Base-by-base conservation (phyloP, 2,329 filamentous ascomycete genomes). In the Corynespora cassiicola region DNA sequence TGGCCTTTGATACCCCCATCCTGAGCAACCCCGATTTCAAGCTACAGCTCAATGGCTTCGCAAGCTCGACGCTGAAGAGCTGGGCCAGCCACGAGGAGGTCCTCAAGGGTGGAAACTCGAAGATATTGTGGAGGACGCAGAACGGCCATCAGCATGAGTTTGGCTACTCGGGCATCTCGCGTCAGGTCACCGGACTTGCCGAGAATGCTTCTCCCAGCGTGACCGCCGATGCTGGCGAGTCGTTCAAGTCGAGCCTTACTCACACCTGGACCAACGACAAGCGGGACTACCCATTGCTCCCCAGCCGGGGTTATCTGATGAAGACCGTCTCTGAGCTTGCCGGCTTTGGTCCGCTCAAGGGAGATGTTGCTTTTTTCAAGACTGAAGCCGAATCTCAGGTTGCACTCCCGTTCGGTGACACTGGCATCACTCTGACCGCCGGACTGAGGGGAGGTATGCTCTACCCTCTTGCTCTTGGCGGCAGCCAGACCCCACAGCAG, bases 71-170 rank as follows among this genome's bases (percentile, higher is more conserved):
- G 1, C 81, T 92, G 47, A 96, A 97, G 71, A 81, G 85, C 9
- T 97, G 90, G 88, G 90, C 94, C 15, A 94, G 88, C 50, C 92
- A 99, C 63, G 92, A 97, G 57, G 92, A 99, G 70, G 84, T 86
- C 3, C 73, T 95, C 14, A 88, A 86, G 60, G 90, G 91, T 11
- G 90, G 81, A 14, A 85, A 82, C 55, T 74, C 87, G 9, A 90
- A 88, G 51, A 76, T 96, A 25, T 82, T 84, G 24, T 97, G 88
- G 87, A 70, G 85, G 23, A 83, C 80, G 8, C 60, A 64, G 31
- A 72, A 76, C 31, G 84, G 84, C 28, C 83, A 88, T 52, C 78
- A 78, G 40, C 89, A 96, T 64, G 86, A 92, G 47, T 58, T 96
- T 21, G 85, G 84, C 31, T 95, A 96, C 71, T 86, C 84, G 9